Percentiles rank a stretch among this genome's conserved stretches.
Conservation (phyloP, 495 filamentous ascomycete genomes). For the Penicillium antarcticum region DNA sequence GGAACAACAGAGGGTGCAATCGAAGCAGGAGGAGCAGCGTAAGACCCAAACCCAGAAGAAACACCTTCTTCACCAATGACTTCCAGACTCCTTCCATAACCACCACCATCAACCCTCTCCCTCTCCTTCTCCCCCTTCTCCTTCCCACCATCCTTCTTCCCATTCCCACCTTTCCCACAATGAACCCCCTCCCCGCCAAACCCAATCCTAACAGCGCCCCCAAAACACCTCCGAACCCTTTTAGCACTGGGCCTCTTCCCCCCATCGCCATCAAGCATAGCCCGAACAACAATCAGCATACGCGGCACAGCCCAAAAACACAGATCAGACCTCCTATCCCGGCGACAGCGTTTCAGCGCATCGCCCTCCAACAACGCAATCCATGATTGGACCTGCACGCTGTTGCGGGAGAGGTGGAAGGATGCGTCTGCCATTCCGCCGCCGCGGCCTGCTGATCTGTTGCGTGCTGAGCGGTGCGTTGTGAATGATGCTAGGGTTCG, state of each 20-base stretch:
- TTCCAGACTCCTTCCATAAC: background rate
- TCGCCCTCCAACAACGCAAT: slow-evolving; percentile 66
- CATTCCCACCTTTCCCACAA: slow-evolving; percentile 6
- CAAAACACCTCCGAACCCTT: slow-evolving; percentile 25
- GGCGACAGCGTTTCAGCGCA: slow-evolving; percentile 49
- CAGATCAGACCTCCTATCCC: slow-evolving; percentile 43
- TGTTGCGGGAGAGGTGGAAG: slow-evolving; percentile 70
- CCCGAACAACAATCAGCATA: slow-evolving; percentile 40
- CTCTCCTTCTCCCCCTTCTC: background rate
- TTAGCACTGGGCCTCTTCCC: slow-evolving; percentile 34
- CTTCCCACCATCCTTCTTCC: background rate
- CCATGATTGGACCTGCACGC: slow-evolving; percentile 75
- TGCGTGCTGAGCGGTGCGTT: slow-evolving; percentile 68
- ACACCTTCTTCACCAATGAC: background rate
- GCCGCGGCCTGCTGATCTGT: slow-evolving; percentile 61
- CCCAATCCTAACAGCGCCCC: slow-evolving; percentile 11
- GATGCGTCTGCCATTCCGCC: slow-evolving; percentile 73
- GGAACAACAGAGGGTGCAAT: background rate
- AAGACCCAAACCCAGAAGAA: background rate
- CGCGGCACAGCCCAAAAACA: slow-evolving; percentile 36
- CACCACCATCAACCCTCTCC: background rate
- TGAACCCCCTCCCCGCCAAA: slow-evolving; percentile 2
- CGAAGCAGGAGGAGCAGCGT: background rate
- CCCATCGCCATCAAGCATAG: slow-evolving; percentile 42
- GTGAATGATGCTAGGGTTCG: slow-evolving; percentile 67